These are phyloP conservation scores for Aureoboletus auriporus DNA, from an alignment of 768 basidiomycete species.

Conservation along the genomic window DNA sequence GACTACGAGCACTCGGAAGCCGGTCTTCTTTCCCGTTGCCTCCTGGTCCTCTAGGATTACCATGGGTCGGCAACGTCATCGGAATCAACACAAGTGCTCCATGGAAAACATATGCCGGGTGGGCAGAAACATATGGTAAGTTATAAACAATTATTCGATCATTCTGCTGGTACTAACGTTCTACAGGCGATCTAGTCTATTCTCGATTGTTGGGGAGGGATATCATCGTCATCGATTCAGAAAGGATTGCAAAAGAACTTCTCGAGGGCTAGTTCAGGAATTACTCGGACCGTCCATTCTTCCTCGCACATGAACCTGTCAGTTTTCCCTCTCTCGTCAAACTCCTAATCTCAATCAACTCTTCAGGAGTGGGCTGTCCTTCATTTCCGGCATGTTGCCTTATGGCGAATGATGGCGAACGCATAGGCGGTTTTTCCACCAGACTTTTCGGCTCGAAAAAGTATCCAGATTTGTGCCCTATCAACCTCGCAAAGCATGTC, in stretches of 20 bases:
- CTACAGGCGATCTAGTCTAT: slow-evolving; percentile 5
- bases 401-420: not conserved
- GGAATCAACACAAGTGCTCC: not conserved
- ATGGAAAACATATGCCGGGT: not conserved
- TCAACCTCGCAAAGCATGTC: not conserved
- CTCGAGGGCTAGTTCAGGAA: slow-evolving; percentile 35
- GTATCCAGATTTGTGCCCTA: not conserved
- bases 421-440: not conserved
- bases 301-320: slow-evolving; percentile 3
- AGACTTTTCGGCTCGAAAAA: not conserved
- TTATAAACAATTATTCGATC: too few relatives aligned
- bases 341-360: not conserved
- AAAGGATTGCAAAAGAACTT: slow-evolving; percentile 31
- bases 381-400: not conserved
- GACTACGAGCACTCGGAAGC: not conserved
- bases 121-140: slow-evolving; percentile 1
- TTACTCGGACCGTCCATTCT: slow-evolving; percentile 28
- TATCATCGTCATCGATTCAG: slow-evolving; percentile 33
- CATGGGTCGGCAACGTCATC: not conserved
- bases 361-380: not conserved
- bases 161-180: too few relatives aligned
- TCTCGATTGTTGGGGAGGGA: not conserved
- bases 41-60: slow-evolving; percentile 1
- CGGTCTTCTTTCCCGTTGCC: not conserved
- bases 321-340: not conserved